Evolutionary conservation across 1,139 yeast genomes (phyloP).

Genomic region (Candida sp.): DNA sequence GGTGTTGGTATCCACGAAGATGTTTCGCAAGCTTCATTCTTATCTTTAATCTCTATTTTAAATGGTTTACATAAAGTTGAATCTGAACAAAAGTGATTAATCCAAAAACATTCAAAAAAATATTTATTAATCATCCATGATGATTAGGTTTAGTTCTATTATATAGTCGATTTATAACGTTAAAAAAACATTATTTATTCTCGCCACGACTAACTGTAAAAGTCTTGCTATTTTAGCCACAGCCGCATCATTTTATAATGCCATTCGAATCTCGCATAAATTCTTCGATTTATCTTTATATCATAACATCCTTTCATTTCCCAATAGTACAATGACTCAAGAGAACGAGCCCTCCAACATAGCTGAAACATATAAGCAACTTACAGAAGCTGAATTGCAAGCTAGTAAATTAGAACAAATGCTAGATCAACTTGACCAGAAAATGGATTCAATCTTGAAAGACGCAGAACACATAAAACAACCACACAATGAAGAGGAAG

Average conservation of each 20-base stretch:
- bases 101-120: not conserved
- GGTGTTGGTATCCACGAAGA: slow-evolving; percentile 95
- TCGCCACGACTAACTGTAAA: not conserved
- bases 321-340: slow-evolving; percentile 15
- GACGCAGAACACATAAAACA: slow-evolving; percentile 30
- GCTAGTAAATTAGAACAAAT: slow-evolving; percentile 40
- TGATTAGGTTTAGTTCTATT: not conserved
- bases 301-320: too few species aligned
- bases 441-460: slow-evolving; percentile 40
- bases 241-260: not conserved
- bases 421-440: slow-evolving; percentile 41
- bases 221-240: not conserved
- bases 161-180: not conserved
- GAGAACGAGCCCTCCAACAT: slow-evolving; percentile 14
- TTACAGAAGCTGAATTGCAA: slow-evolving; percentile 42
- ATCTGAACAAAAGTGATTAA: slow-evolving; percentile 1
- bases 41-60: slow-evolving; percentile 73
- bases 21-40: slow-evolving; percentile 86
- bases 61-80: slow-evolving; percentile 38
- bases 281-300: too few species aligned
- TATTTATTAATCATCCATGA: not conserved
- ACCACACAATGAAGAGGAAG: slow-evolving; percentile 2
- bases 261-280: too few species aligned
- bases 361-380: slow-evolving; percentile 40
- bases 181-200: not conserved